Conservation (phyloP, 2,329 filamentous ascomycete genomes). For the Chalaropsis thielavioides region DNA sequence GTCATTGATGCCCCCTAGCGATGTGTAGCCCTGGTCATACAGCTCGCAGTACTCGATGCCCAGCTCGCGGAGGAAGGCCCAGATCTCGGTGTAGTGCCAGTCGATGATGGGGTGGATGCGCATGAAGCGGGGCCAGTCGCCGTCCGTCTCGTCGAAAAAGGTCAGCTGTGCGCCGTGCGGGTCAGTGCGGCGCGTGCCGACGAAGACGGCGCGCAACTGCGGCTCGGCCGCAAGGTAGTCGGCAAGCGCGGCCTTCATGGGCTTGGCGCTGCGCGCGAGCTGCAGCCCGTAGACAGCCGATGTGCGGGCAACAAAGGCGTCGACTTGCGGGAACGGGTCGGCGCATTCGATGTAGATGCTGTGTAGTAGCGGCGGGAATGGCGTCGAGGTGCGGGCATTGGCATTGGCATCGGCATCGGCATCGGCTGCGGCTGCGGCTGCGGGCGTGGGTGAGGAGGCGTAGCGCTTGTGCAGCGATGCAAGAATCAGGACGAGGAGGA, state of each 20-base stretch:
- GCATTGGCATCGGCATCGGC: too few relatives aligned
- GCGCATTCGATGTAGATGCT: constrained; percentile 79
- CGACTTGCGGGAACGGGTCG: constrained; percentile 74
- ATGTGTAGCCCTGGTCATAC: constrained; percentile 81
- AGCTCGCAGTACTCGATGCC: constrained; percentile 71
- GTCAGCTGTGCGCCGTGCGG: constrained; percentile 69
- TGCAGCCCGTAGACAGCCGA: constrained; percentile 89
- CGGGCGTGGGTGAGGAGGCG: constrained; percentile 21
- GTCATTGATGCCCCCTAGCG: constrained; percentile 76
- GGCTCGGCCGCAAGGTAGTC: constrained; percentile 75
- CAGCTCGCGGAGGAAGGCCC: constrained; percentile 71
- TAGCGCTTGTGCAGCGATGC: constrained; percentile 37
- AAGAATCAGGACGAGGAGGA: constrained; percentile 77
- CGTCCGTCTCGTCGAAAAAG: constrained; percentile 76
- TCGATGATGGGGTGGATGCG: constrained; percentile 90
- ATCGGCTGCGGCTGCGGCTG: background rate
- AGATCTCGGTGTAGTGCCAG: constrained; percentile 93
- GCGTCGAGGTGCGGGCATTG: constrained; percentile 3
- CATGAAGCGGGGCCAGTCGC: constrained; percentile 85
- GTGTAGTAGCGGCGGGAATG: constrained; percentile 41
- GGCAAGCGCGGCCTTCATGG: constrained; percentile 85
- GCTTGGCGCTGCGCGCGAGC: constrained; percentile 68
- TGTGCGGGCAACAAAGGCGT: constrained; percentile 86
- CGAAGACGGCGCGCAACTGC: constrained; percentile 53
- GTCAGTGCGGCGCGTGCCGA: constrained; percentile 80